Evolutionary conservation across 75 land plant genomes (phyloP).

Genomic region (Pinus tabuliformis): DNA sequence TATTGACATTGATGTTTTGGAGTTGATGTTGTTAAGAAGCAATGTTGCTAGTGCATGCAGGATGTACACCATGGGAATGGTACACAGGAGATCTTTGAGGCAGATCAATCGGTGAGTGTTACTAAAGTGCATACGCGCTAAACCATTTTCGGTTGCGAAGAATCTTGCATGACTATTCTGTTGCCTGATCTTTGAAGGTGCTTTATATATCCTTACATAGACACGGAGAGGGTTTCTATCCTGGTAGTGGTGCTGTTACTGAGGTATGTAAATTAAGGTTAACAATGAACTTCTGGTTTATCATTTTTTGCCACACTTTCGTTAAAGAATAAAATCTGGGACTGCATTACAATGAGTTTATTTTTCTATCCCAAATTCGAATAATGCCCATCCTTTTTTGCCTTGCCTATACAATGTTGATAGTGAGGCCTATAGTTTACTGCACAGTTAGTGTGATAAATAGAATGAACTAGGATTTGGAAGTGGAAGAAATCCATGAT

Average conservation of each 20-base stretch:
- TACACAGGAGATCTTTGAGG: slow-evolving; percentile 93
- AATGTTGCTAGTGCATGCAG: slow-evolving; percentile 26
- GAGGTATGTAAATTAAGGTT: slow-evolving; percentile 48
- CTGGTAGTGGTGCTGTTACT: slow-evolving; percentile 83
- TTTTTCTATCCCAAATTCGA: neutral
- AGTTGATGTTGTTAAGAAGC: neutral
- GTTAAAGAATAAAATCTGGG: neutral
- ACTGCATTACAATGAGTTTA: neutral
- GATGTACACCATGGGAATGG: slow-evolving; percentile 99
- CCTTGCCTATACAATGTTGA: neutral
- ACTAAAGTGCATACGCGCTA: neutral
- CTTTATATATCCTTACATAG: slow-evolving; percentile 72
- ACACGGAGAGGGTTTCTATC: slow-evolving; percentile 84
- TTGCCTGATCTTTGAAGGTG: slow-evolving; percentile 28
- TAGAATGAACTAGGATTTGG: neutral
- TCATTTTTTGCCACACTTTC: neutral
- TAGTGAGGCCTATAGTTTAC: neutral
- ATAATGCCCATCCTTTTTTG: neutral
- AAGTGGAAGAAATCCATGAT: no score
- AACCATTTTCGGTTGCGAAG: neutral
- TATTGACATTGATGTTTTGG: neutral
- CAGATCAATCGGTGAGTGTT: slow-evolving; percentile 63
- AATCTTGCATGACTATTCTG: neutral
- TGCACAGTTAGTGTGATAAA: neutral
- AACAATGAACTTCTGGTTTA: neutral